Conservation (phyloP, 257 asterid genomes). For the Solanum chilense region DNA sequence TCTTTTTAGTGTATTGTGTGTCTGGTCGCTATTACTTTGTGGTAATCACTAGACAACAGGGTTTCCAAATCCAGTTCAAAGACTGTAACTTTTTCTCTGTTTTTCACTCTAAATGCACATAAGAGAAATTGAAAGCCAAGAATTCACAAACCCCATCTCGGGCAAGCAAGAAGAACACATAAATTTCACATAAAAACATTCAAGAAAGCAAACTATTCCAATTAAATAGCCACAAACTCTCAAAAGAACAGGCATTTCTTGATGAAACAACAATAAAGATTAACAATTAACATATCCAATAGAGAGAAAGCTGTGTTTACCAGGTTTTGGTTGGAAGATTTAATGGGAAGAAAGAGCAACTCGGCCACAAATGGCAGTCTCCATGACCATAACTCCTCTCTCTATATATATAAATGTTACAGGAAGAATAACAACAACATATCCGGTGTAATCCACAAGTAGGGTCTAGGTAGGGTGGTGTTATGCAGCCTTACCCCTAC, state of each 20-base stretch:
- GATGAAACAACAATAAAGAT: background rate
- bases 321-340: slow-evolving; percentile 33
- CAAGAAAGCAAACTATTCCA: background rate
- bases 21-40: background rate
- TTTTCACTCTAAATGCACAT: background rate
- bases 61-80: background rate
- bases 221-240: background rate
- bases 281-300: background rate
- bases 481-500: background rate
- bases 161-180: background rate
- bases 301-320: slow-evolving; percentile 15
- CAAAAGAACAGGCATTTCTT: background rate
- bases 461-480: background rate
- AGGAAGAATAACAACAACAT: background rate
- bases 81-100: background rate
- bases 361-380: slow-evolving; percentile 57
- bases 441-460: background rate
- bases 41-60: background rate
- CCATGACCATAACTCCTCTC: slow-evolving; percentile 24
- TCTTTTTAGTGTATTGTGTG: background rate
- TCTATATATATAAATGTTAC: background rate
- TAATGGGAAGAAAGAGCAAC: slow-evolving; percentile 50
- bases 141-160: background rate
- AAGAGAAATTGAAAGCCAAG: background rate
- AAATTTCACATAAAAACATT: background rate